These are phyloP conservation scores for Chaetomium cochliodes DNA, from an alignment of 495 filamentous ascomycete genomes.

Conservation along the genomic window DNA sequence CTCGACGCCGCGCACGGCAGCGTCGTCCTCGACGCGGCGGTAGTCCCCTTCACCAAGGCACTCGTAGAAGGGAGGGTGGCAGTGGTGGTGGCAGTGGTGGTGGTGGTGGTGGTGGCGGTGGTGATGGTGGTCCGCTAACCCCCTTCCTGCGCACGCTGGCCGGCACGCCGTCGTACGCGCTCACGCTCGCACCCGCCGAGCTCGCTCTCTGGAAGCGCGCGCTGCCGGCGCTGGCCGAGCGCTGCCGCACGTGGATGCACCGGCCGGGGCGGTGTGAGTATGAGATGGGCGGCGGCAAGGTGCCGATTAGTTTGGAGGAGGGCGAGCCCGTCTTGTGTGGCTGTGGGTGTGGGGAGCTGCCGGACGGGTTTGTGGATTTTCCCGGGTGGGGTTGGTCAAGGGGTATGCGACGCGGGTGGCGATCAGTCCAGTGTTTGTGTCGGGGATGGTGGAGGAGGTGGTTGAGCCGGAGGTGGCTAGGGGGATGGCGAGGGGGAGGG, in stretches of 20 bases:
- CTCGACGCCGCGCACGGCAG: constrained; percentile 44
- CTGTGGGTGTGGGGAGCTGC: constrained; percentile 39
- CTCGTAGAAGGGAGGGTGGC: too few species aligned
- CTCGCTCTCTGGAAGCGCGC: constrained; percentile 51
- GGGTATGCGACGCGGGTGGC: constrained; percentile 37
- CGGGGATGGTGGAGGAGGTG: constrained; percentile 35
- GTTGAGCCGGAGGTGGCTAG: constrained; percentile 20
- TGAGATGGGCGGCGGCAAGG: constrained; percentile 15
- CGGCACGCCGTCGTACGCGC: constrained; percentile 19
- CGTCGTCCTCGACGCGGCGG: constrained; percentile 49
- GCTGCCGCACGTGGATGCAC: constrained; percentile 56
- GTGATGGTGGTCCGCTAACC: too few species aligned
- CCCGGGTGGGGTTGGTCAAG: constrained; percentile 35
- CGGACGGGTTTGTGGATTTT: constrained; percentile 31
- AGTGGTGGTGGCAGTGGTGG: too few species aligned
- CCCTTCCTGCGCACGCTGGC: too few species aligned
- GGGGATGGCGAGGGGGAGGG: constrained; percentile 1
- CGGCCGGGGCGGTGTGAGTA: constrained; percentile 48
- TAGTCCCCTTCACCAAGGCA: constrained; percentile 52
- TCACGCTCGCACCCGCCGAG: constrained; percentile 46
- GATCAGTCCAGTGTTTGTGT: constrained; percentile 39
- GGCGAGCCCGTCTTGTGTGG: constrained; percentile 37
- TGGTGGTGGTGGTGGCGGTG: too few species aligned
- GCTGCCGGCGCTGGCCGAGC: constrained; percentile 51
- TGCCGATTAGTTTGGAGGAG: constrained; percentile 33